Percentiles rank a stretch among this genome's conserved stretches.
Conservation (phyloP, 345 rosid genomes). For the Pugionium cornutum region DNA sequence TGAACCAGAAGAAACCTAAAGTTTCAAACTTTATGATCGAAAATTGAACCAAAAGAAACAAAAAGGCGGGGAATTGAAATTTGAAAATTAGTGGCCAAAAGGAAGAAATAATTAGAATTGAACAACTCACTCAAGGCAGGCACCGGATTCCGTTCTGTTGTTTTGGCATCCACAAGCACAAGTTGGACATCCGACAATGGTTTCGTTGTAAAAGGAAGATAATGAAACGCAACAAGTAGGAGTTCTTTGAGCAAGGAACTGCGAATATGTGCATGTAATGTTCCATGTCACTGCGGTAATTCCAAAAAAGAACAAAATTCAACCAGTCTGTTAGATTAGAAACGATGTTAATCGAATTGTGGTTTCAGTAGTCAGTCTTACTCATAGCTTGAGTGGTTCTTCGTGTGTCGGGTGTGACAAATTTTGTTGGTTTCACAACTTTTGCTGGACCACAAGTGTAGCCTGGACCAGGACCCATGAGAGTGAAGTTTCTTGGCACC, state of each 20-base stretch:
- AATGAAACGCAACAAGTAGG: slow-evolving; percentile 93
- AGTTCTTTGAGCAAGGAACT: slow-evolving; percentile 74
- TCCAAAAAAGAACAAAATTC: not conserved
- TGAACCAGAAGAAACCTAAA: not conserved
- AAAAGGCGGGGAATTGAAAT: not conserved
- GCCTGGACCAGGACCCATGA: slow-evolving; percentile 88
- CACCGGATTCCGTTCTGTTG: slow-evolving; percentile 46
- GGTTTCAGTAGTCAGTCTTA: slow-evolving; percentile 42
- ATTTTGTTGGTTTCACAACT: slow-evolving; percentile 64
- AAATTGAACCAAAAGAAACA: not conserved
- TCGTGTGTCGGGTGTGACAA: slow-evolving; percentile 60
- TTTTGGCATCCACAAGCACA: slow-evolving; percentile 84
- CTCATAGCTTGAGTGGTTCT: slow-evolving; percentile 89
- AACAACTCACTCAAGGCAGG: slow-evolving; percentile 63
- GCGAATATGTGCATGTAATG: slow-evolving; percentile 89
- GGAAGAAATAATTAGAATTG: not conserved
- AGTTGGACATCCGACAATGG: slow-evolving; percentile 76
- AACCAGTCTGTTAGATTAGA: not conserved
- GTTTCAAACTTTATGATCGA: not conserved
- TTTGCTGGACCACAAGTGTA: slow-evolving; percentile 87
- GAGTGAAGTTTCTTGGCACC: slow-evolving; percentile 77
- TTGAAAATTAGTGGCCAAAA: too few relatives aligned
- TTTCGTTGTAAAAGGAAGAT: slow-evolving; percentile 80
- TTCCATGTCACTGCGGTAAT: slow-evolving; percentile 93
- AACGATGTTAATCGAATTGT: not conserved